phyloP scores from a whole-genome alignment of 1,284 basidiomycete species.

The Neonothopanus nambi region DNA sequence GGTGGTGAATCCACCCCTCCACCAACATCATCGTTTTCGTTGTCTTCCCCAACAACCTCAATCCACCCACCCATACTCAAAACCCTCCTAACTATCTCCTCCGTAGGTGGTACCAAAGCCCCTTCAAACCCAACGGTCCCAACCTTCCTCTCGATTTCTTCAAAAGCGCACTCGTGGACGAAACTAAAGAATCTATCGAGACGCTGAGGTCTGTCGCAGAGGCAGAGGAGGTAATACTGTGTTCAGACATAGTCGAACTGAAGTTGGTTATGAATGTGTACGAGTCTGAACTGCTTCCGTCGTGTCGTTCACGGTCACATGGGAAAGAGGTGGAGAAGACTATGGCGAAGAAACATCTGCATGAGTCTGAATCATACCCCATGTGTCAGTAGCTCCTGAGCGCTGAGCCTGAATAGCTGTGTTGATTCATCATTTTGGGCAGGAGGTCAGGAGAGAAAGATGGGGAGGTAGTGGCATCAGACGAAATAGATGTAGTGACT shows the following conservation, averaged over 20 bases:
- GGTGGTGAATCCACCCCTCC: background rate
- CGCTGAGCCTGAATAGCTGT: conserved; percentile 65
- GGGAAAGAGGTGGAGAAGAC: conserved; percentile 42
- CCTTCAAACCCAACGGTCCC: conserved; percentile 6
- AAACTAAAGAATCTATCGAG: background rate
- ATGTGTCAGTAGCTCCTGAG: conserved; percentile 33
- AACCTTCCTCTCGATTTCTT: conserved; percentile 4
- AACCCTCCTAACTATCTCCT: conserved; percentile 12
- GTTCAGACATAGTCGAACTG: conserved; percentile 34
- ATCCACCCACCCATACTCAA: conserved; percentile 11
- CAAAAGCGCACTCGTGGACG: background rate
- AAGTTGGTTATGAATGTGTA: conserved; percentile 33
- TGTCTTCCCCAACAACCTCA: background rate
- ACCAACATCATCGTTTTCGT: background rate
- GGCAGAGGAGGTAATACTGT: conserved; percentile 16
- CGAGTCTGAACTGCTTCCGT: conserved; percentile 37
- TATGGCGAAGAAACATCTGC: conserved; percentile 43
- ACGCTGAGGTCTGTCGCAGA: conserved; percentile 25
- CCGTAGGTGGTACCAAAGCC: conserved; percentile 4
- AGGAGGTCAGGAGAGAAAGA: conserved; percentile 20
- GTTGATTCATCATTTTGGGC: conserved; percentile 45
- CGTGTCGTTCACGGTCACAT: conserved; percentile 23
- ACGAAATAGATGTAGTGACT: conserved; percentile 30
- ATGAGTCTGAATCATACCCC: conserved; percentile 45
- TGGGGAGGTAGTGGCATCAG: conserved; percentile 20